phyloP scores from a whole-genome alignment of 202 grass and related monocot genomes.

The Setaria viridis region DNA sequence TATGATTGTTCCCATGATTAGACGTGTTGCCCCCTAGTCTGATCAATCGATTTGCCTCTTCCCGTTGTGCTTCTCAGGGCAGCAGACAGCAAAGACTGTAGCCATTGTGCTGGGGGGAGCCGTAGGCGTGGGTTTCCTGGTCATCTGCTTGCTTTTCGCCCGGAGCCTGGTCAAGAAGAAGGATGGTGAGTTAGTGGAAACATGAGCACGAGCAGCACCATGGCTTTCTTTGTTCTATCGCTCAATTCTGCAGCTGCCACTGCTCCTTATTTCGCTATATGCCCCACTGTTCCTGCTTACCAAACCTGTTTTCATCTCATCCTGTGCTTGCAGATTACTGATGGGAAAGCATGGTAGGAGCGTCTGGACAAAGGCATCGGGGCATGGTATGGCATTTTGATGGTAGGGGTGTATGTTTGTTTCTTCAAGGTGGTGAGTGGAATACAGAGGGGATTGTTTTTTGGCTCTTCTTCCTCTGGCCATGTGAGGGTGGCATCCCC shows the following conservation, averaged over 20 bases:
- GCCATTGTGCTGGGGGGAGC: slow-evolving; percentile 97
- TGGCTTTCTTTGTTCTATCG: slow-evolving; percentile 30
- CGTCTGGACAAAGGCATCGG: slow-evolving; percentile 54
- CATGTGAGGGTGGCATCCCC: slow-evolving; percentile 65
- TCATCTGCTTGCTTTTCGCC: slow-evolving; percentile 95
- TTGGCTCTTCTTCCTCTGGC: slow-evolving; percentile 88
- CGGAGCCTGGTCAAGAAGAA: slow-evolving; percentile 84
- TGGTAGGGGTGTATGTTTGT: slow-evolving; percentile 54
- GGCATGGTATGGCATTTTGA: slow-evolving; percentile 69
- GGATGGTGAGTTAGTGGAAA: slow-evolving; percentile 72
- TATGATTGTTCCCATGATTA: slow-evolving; percentile 52
- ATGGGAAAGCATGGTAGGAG: slow-evolving; percentile 47
- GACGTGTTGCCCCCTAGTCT: slow-evolving; percentile 35
- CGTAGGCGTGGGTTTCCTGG: slow-evolving; percentile 81
- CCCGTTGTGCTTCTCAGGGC: slow-evolving; percentile 57
- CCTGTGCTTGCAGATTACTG: slow-evolving; percentile 72
- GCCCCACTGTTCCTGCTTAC: slow-evolving; percentile 23
- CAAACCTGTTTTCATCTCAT: slow-evolving; percentile 40
- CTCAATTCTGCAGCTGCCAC: slow-evolving; percentile 32
- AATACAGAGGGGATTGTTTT: slow-evolving; percentile 76
- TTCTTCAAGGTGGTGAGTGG: slow-evolving; percentile 66
- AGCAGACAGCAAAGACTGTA: slow-evolving; percentile 91
- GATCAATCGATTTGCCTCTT: slow-evolving; percentile 43
- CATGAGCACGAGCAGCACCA: background rate
- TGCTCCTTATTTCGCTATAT: slow-evolving; percentile 20